phyloP scores from a whole-genome alignment of 345 rosid species.

The Eucalyptus tenuipes region DNA sequence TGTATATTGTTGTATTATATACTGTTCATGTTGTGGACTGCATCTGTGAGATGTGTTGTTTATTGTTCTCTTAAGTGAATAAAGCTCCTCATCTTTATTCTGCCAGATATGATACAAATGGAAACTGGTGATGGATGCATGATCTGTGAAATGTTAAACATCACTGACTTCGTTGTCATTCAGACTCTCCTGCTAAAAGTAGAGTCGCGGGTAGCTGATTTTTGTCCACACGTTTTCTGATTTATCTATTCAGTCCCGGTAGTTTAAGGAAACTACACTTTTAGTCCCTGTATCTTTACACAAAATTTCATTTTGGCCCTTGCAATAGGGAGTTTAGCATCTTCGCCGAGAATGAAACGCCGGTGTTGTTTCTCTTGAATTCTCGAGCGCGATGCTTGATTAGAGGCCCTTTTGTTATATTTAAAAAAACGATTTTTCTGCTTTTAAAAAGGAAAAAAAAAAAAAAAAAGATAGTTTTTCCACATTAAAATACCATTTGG shows the following conservation, averaged over 20 bases:
- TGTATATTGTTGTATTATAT: neutral
- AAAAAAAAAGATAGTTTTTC: too few species aligned
- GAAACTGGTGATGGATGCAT: neutral
- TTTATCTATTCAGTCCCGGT: neutral
- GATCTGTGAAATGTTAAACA: neutral
- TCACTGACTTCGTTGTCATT: neutral
- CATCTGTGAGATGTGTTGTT: neutral
- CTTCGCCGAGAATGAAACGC: neutral
- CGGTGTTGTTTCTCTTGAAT: neutral
- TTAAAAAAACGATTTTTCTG: too few species aligned
- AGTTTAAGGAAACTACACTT: neutral
- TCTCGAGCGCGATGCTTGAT: neutral
- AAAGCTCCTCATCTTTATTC: neutral
- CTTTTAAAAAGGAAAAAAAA: too few species aligned
- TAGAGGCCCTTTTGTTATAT: neutral
- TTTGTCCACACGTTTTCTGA: neutral
- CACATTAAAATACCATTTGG: neutral
- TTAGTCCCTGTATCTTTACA: neutral
- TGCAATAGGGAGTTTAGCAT: neutral
- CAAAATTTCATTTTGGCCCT: neutral
- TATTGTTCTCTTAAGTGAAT: neutral
- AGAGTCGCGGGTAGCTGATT: neutral
- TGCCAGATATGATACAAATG: neutral
- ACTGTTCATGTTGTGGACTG: neutral
- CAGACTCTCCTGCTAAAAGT: neutral